Evolutionary conservation across 129 eudicot species (phyloP).

Genomic region (Solidago caesia): DNA sequence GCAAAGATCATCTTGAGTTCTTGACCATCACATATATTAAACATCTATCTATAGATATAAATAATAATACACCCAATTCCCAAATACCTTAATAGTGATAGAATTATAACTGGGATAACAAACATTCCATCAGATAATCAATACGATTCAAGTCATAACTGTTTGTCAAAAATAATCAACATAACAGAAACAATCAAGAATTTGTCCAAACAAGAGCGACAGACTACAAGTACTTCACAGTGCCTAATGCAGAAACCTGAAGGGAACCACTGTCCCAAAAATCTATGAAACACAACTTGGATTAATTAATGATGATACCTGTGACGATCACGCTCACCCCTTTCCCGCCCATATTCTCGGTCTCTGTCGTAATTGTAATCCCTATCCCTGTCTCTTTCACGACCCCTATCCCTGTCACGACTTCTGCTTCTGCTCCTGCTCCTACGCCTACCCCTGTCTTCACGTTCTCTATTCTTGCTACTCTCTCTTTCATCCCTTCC

Average conservation of each 20-base stretch:
- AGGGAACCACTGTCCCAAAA: conserved; percentile 17
- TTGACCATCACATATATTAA: neutral
- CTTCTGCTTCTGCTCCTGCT: conserved; percentile 58
- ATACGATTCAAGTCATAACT: neutral
- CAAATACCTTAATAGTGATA: too few species aligned
- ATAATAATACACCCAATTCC: too few species aligned
- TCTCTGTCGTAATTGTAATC: conserved; percentile 50
- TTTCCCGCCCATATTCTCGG: conserved; percentile 60
- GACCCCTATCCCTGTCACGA: conserved; percentile 68
- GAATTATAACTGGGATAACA: too few species aligned
- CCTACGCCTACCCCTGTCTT: conserved; percentile 26
- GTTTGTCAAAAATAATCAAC: conserved; percentile 13
- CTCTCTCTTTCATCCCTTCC: conserved; percentile 52
- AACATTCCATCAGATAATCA: neutral
- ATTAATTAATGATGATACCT: conserved; percentile 49
- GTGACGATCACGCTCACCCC: conserved; percentile 45
- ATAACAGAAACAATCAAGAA: neutral
- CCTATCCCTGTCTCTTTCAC: conserved; percentile 48
- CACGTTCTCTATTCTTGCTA: conserved; percentile 42
- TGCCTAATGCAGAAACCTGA: conserved; percentile 19
- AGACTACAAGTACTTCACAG: conserved; percentile 30
- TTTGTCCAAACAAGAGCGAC: neutral
- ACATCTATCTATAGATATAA: neutral
- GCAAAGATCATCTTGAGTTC: neutral
- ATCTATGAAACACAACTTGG: conserved; percentile 18